Percentiles rank a stretch among this genome's conserved stretches.
phyloP scores from a whole-genome alignment of 495 filamentous ascomycete genomes.

The Penicillium herquei region DNA sequence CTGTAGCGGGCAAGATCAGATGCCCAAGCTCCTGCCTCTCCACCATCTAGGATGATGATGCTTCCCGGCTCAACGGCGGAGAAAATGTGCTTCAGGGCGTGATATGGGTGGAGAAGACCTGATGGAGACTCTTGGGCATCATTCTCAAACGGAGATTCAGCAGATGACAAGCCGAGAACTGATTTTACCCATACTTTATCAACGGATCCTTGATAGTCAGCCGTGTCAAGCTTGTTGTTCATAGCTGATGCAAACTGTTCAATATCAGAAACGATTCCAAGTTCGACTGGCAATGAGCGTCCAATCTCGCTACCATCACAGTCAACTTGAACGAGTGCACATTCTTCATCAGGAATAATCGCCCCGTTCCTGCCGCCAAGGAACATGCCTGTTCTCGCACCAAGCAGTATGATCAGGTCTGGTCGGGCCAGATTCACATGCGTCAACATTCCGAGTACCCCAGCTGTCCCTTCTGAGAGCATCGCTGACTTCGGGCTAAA shows the following conservation, averaged over 20 bases:
- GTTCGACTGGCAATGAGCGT: conserved; percentile 20
- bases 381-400: conserved; percentile 30
- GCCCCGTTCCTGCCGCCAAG: conserved; percentile 23
- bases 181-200: conserved; percentile 19
- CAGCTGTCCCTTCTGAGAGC: conserved; percentile 11
- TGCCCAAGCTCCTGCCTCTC: conserved; percentile 23
- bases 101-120: conserved; percentile 26
- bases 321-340: conserved; percentile 28
- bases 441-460: conserved; percentile 11
- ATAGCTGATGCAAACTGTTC: conserved; percentile 18
- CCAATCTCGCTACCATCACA: conserved; percentile 26
- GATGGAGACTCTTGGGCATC: conserved; percentile 13
- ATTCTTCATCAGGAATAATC: conserved; percentile 24
- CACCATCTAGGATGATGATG: conserved; percentile 29
- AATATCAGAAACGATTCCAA: conserved; percentile 26
- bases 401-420: conserved; percentile 26
- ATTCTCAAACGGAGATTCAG: conserved; percentile 18
- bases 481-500: conserved; percentile 8
- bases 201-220: not conserved
- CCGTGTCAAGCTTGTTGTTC: conserved; percentile 5
- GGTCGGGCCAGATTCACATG: conserved; percentile 11
- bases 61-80: conserved; percentile 21
- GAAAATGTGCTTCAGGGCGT: conserved; percentile 22
- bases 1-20: conserved; percentile 10
- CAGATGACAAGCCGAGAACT: conserved; percentile 9